Conservation (phyloP, 352 stramenopile species). For the Peronospora destructor region DNA sequence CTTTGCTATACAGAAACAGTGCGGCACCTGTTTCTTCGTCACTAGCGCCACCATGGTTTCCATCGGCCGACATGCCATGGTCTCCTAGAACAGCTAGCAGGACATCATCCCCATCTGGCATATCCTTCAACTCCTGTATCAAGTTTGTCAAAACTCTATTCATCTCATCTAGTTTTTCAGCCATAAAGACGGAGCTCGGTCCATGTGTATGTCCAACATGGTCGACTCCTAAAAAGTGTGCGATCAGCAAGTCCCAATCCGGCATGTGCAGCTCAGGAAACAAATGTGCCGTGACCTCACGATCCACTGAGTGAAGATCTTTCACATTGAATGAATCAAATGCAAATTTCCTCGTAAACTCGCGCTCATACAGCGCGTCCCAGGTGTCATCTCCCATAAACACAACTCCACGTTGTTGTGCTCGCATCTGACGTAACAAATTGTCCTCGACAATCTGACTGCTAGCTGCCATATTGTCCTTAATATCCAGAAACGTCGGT, state of each 20-base stretch:
- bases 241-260: constrained; percentile 80
- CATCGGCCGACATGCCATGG: constrained; percentile 98
- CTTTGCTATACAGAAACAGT: constrained; percentile 89
- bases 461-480: constrained; percentile 88
- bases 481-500: constrained; percentile 97
- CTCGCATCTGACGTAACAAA: constrained; percentile 86
- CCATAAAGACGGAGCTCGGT: constrained; percentile 91
- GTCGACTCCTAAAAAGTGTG: constrained; percentile 91
- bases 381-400: constrained; percentile 99
- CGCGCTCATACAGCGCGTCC: constrained; percentile 89
- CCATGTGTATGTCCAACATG: constrained; percentile 97
- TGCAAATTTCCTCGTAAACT: constrained; percentile 89
- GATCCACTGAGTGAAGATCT: constrained; percentile 96
- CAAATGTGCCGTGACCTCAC: constrained; percentile 79
- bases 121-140: constrained; percentile 48
- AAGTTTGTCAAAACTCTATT: constrained; percentile 83
- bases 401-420: constrained; percentile 54
- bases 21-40: constrained; percentile 93
- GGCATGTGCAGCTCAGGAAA: constrained; percentile 57
- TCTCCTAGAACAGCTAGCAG: constrained; percentile 94
- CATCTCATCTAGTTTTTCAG: constrained; percentile 93
- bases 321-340: constrained; percentile 98
- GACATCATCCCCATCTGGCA: constrained; percentile 59
- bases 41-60: constrained; percentile 95
- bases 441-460: constrained; percentile 94